These are phyloP conservation scores for Sugiyamaella japonica DNA, from an alignment of 1,139 yeast genomes.

Conservation along the genomic window DNA sequence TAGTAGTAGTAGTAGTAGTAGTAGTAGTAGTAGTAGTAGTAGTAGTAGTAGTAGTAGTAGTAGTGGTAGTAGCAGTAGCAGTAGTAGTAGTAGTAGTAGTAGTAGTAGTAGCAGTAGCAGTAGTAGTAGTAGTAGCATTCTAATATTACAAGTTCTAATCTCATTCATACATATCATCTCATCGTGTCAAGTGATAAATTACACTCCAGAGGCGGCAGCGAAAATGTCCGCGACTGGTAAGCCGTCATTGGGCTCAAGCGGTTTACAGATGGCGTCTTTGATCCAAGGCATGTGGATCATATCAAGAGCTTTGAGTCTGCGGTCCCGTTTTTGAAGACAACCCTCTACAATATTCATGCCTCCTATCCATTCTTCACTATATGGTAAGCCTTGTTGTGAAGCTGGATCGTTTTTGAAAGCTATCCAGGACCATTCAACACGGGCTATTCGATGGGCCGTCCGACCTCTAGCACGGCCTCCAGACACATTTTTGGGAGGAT, in stretches of 20 bases:
- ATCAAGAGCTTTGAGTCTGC: slow-evolving; percentile 47
- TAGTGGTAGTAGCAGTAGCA: background rate
- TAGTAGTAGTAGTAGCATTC: background rate
- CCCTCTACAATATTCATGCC: slow-evolving; percentile 57
- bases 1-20: background rate
- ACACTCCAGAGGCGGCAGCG: background rate
- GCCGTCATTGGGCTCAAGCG: background rate
- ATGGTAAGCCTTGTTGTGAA: slow-evolving; percentile 14
- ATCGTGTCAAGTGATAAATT: background rate
- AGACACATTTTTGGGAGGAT: slow-evolving; percentile 44
- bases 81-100: background rate
- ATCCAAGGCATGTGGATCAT: slow-evolving; percentile 44
- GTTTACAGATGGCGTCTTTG: slow-evolving; percentile 22
- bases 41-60: background rate
- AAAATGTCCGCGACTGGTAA: slow-evolving; percentile 12
- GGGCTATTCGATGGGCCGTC: slow-evolving; percentile 86
- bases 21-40: background rate
- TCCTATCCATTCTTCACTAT: slow-evolving; percentile 42
- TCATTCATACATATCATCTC: background rate
- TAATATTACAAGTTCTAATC: background rate
- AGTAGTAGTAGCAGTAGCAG: background rate
- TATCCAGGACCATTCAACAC: slow-evolving; percentile 90
- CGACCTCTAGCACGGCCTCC: slow-evolving; percentile 54
- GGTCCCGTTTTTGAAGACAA: slow-evolving; percentile 55
- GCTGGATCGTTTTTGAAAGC: slow-evolving; percentile 35